Evolutionary conservation across 1,139 yeast genomes (phyloP).

Genomic region (Suhomyces bokatorum): DNA sequence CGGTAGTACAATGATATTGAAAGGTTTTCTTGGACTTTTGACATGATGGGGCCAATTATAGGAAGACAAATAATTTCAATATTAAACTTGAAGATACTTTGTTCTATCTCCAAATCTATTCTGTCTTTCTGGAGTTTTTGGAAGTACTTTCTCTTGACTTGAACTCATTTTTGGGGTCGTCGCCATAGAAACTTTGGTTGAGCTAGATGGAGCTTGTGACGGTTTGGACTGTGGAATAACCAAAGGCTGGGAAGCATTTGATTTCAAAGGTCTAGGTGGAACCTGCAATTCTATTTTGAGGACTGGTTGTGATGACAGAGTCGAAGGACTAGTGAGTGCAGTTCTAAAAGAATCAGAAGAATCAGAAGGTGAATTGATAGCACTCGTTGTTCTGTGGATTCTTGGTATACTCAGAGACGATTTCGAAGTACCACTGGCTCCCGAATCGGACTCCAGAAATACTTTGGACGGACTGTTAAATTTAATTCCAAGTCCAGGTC

Average conservation of each 20-base stretch:
- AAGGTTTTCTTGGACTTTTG: no score
- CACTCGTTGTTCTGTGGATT: not conserved
- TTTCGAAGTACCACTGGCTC: not conserved
- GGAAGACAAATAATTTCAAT: no score
- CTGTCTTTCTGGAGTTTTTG: conserved; percentile 12
- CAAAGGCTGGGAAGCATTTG: not conserved
- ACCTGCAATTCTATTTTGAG: not conserved
- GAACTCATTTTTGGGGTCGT: not conserved
- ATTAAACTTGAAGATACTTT: not conserved
- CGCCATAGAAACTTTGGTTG: not conserved
- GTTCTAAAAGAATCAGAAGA: not conserved
- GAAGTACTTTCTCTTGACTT: conserved; percentile 4
- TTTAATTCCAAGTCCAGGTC: not conserved
- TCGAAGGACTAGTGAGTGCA: not conserved
- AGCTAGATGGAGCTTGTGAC: not conserved
- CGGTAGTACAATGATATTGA: not conserved
- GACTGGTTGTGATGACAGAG: not conserved
- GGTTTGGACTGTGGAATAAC: not conserved
- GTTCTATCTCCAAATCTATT: conserved; percentile 12
- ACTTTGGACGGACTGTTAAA: not conserved
- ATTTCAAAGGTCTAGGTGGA: not conserved
- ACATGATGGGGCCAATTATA: no score
- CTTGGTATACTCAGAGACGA: not conserved
- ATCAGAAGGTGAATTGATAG: not conserved
- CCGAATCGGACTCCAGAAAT: not conserved